Evolutionary conservation across 2,329 filamentous ascomycete genomes (phyloP), one percentile per base, ranked within the genome.

Genomic region (Aurifilum marmelostoma): DNA sequence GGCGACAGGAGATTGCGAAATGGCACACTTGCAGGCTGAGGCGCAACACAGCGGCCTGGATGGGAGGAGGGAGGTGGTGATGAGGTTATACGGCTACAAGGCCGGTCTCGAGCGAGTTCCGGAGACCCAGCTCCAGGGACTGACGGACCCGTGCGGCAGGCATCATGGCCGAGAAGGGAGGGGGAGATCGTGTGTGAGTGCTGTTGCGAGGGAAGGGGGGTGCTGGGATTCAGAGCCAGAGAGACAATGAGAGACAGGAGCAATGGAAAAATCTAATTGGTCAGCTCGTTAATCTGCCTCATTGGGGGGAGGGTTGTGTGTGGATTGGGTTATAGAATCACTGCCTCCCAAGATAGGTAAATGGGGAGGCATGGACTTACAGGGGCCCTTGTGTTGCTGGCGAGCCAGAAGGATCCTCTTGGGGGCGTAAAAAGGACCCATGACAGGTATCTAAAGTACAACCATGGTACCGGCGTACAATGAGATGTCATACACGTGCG

Each of bases 401-500:
- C 39, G 39, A 63, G 60, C n/a, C 37, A 47, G 27, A 50, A n/a
- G 61, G 21, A 62, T 37, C 29, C 21, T 43, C 9, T 47, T 47
- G 61, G 61, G 61, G 61, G 61, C 39, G n/a, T 50, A 63, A 63
- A 63, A 63, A 63, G 61, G 61, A 63, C 61, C 41, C 14, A 29
- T 47, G 39, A 11, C 41, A 63, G 27, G 61, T 63, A 50, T 39
- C 27, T 29, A 43, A 58, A 14, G 56, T 63, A 47, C 41, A 8
- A 37, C 24, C 34, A 60, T 60, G 29, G 29, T 24, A 62, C 37
- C 43, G 37, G 61, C 27, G 24, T 16, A 21, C 24, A 3, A 34
- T 24, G n/a, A 37, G 56, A 59, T n/a, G 16, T 59, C 18, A 32
- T n/a, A 59, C 56, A 59, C 29, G 56, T 59, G 56, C 56, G 56